A percentile compares a stretch with the other conserved stretches of the same genome.
Evolutionary conservation across 2,329 filamentous ascomycete genomes (phyloP).

Genomic region (Myriangium duriaei): DNA sequence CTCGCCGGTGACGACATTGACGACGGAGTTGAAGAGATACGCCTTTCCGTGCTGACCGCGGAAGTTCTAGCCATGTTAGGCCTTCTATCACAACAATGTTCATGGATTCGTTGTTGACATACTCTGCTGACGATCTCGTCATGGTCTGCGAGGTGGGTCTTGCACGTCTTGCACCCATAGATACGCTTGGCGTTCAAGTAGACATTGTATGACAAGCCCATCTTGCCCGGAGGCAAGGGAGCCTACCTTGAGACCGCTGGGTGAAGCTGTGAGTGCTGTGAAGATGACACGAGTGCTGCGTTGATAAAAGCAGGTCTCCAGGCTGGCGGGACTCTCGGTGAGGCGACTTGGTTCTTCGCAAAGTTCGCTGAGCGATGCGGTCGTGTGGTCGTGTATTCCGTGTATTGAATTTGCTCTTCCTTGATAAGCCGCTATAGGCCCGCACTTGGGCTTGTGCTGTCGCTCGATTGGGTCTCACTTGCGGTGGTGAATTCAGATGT

Average conservation of each 20-base stretch:
- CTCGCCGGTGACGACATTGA: constrained; percentile 75
- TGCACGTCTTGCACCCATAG: constrained; percentile 59
- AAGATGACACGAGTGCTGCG: no score
- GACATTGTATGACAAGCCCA: constrained; percentile 16
- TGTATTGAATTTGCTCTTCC: no score
- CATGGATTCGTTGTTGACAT: constrained; percentile 23
- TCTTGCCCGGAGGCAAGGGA: constrained; percentile 10
- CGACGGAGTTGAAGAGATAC: constrained; percentile 87
- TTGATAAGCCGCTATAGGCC: no score
- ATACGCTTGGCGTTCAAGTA: constrained; percentile 15
- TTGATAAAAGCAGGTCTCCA: no score
- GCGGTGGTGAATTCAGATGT: no score
- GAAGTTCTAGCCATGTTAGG: constrained; percentile 58
- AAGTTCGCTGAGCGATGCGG: no score
- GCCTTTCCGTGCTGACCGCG: constrained; percentile 96
- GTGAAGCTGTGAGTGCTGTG: neutral
- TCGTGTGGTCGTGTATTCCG: no score
- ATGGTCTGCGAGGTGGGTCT: constrained; percentile 87
- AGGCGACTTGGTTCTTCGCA: no score
- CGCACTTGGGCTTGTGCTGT: no score
- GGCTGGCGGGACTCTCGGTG: no score
- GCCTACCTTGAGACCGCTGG: constrained; percentile 4
- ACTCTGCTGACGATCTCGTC: constrained; percentile 94
- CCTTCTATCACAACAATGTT: constrained; percentile 4
- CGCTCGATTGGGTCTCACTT: no score